Conservation (phyloP, 2,329 filamentous ascomycete genomes). For the Beauveria pseudobassiana region DNA sequence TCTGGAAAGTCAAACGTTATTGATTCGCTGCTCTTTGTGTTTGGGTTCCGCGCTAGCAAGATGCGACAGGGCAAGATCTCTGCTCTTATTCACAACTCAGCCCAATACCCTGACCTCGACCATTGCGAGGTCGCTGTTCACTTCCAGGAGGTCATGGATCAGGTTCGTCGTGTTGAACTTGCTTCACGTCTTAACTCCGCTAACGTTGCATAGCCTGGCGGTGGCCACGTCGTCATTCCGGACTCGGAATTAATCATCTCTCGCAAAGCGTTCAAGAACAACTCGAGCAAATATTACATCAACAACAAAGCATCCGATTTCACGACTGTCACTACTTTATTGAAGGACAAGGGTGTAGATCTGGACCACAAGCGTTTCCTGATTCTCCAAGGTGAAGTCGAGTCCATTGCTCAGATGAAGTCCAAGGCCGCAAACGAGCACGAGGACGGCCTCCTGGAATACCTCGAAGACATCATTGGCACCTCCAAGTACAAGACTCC, state of each 20-base stretch:
- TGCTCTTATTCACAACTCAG: slow-evolving; percentile 94
- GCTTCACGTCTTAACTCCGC: not conserved
- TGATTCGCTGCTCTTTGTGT: slow-evolving; percentile 96
- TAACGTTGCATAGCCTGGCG: slow-evolving; percentile 49
- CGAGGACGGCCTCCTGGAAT: slow-evolving; percentile 91
- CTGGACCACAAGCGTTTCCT: slow-evolving; percentile 97
- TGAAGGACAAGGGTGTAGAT: slow-evolving; percentile 85
- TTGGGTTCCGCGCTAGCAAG: slow-evolving; percentile 96
- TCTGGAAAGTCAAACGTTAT: slow-evolving; percentile 99
- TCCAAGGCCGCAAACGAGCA: slow-evolving; percentile 91
- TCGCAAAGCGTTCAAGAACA: slow-evolving; percentile 92
- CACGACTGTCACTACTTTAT: slow-evolving; percentile 78
- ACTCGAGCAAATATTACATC: slow-evolving; percentile 97
- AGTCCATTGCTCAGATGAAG: slow-evolving; percentile 99
- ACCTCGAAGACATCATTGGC: slow-evolving; percentile 96
- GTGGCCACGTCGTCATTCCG: slow-evolving; percentile 68
- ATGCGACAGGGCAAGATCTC: slow-evolving; percentile 99
- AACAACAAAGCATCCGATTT: slow-evolving; percentile 86
- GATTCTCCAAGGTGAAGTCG: slow-evolving; percentile 94
- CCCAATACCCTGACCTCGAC: slow-evolving; percentile 74
- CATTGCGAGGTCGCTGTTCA: slow-evolving; percentile 94
- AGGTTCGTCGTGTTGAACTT: slow-evolving; percentile 37
- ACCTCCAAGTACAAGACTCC: slow-evolving; percentile 97
- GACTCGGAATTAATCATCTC: slow-evolving; percentile 83
- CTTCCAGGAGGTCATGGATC: slow-evolving; percentile 90